These are phyloP conservation scores for Populus tremula DNA, from an alignment of 345 rosid genomes.

Conservation along the genomic window DNA sequence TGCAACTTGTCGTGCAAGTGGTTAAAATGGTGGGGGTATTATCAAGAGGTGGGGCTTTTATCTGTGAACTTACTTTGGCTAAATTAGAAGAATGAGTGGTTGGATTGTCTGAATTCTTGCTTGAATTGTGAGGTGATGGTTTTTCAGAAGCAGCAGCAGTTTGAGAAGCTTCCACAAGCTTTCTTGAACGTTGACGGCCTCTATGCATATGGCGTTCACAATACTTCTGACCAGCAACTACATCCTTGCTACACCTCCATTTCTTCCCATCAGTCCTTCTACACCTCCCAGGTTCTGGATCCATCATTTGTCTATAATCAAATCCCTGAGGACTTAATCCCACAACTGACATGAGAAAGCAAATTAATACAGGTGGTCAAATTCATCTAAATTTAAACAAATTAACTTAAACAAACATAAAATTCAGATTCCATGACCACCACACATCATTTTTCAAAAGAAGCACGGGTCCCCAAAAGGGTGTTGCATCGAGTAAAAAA, in stretches of 20 bases:
- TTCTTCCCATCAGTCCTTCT: slow-evolving; percentile 85
- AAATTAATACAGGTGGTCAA: not conserved
- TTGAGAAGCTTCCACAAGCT: slow-evolving; percentile 66
- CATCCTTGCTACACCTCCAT: slow-evolving; percentile 61
- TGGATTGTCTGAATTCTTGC: slow-evolving; percentile 20
- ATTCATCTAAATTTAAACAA: not conserved
- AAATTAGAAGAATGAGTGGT: slow-evolving; percentile 3
- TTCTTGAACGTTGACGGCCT: slow-evolving; percentile 83
- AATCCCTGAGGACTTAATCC: slow-evolving; percentile 32
- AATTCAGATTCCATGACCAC: not conserved
- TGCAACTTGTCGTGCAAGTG: slow-evolving; percentile 15
- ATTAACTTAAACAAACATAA: not conserved
- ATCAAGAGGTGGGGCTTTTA: slow-evolving; percentile 18
- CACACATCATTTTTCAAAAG: not conserved
- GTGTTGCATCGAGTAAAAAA: not conserved
- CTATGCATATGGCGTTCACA: slow-evolving; percentile 69
- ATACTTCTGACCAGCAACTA: slow-evolving; percentile 54
- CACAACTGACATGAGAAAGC: slow-evolving; percentile 31
- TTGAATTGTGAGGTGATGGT: slow-evolving; percentile 13
- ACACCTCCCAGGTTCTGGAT: slow-evolving; percentile 58
- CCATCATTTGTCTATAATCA: slow-evolving; percentile 32
- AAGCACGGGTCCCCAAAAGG: not conserved
- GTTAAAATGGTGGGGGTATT: slow-evolving; percentile 10
- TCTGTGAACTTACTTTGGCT: slow-evolving; percentile 3
- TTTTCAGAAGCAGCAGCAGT: slow-evolving; percentile 15